A percentile compares a stretch with the other conserved stretches of the same genome.
These are phyloP conservation scores for Fusarium sp. DNA, from an alignment of 2,329 filamentous ascomycete genomes.

Conservation along the genomic window DNA sequence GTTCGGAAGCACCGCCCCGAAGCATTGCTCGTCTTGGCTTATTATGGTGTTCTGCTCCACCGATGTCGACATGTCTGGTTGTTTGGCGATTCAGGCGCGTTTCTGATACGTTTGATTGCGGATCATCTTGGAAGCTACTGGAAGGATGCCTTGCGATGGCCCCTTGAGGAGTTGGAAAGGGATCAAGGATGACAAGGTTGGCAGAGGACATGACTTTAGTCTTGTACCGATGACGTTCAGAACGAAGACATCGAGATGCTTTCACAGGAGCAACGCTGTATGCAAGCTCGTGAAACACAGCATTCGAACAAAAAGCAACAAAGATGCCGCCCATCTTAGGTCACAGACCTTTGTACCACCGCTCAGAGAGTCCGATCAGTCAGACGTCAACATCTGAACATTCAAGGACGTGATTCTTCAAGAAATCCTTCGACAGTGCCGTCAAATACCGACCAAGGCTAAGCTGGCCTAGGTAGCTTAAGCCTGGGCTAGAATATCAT, in stretches of 20 bases:
- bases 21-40: conserved; percentile 57
- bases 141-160: conserved; percentile 47
- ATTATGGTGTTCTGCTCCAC: conserved; percentile 60
- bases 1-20: conserved; percentile 50
- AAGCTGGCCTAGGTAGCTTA: not conserved
- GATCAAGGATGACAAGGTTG: conserved; percentile 36
- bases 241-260: not conserved
- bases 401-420: not conserved
- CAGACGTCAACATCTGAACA: not conserved
- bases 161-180: conserved; percentile 42
- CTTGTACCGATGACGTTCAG: too few relatives aligned
- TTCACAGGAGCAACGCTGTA: not conserved
- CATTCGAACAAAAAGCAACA: not conserved
- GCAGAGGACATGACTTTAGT: not conserved
- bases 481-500: not conserved
- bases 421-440: too few relatives aligned
- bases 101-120: conserved; percentile 46
- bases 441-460: not conserved
- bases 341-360: not conserved
- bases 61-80: conserved; percentile 52
- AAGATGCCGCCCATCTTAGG: not conserved
- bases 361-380: not conserved
- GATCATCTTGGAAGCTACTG: conserved; percentile 47
- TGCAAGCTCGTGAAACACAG: not conserved
- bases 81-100: conserved; percentile 47